A percentile compares a stretch with the other conserved stretches of the same genome.
phyloP scores from a whole-genome alignment of 768 basidiomycete species.

The Phylloporus rhodoxanthus region DNA sequence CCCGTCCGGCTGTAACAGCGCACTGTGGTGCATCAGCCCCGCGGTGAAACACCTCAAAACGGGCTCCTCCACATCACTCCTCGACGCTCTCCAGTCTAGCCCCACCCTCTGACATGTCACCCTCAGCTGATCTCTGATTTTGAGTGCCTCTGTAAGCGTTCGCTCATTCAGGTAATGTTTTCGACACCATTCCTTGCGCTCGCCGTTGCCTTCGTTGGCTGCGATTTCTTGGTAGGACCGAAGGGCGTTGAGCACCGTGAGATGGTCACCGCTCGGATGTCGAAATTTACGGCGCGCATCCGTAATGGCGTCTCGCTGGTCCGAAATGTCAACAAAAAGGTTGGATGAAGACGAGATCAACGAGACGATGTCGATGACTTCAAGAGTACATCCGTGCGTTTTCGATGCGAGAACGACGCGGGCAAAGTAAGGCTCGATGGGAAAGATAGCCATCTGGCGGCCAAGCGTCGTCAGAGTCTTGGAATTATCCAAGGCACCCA shows the following conservation, averaged over 20 bases:
- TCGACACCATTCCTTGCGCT: conserved; percentile 72
- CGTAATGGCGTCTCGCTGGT: conserved; percentile 66
- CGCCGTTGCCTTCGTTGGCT: conserved; percentile 39
- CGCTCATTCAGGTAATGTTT: conserved; percentile 80
- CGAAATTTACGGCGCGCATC: conserved; percentile 74
- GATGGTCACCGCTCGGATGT: conserved; percentile 84
- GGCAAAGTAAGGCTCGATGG: conserved; percentile 81
- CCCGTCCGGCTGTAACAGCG: conserved; percentile 79
- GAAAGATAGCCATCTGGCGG: conserved; percentile 81
- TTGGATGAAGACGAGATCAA: conserved; percentile 76
- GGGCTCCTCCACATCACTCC: conserved; percentile 59
- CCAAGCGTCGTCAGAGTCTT: conserved; percentile 69
- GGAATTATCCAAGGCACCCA: conserved; percentile 69
- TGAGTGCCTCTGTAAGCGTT: conserved; percentile 68
- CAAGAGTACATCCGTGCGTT: conserved; percentile 62
- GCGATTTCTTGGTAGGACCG: conserved; percentile 73
- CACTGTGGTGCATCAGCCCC: conserved; percentile 79
- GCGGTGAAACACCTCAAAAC: conserved; percentile 67
- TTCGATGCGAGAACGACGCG: conserved; percentile 76
- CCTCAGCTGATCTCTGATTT: conserved; percentile 76
- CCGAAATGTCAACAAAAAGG: conserved; percentile 71
- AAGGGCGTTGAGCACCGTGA: conserved; percentile 83
- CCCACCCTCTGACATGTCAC: conserved; percentile 54
- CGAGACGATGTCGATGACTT: conserved; percentile 81
- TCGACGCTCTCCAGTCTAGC: conserved; percentile 54